Evolutionary conservation across 192 early-diverging fungal species (phyloP), one percentile per base, ranked within the genome.

Genomic region (Gaertneriomyces semiglobifer): DNA sequence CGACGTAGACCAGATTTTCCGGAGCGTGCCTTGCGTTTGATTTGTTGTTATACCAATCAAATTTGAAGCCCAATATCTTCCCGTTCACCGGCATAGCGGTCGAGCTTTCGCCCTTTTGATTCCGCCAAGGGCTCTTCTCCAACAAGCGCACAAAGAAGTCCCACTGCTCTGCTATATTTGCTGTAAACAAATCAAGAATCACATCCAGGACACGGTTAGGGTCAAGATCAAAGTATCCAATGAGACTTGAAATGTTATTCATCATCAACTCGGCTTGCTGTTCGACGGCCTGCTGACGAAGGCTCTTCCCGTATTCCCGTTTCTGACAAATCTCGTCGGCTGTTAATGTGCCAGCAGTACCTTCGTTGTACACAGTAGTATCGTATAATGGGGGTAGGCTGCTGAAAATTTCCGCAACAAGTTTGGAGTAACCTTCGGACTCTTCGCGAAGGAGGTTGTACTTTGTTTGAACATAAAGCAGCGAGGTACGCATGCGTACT

Each of bases 391-490:
- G 58, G 19, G 74, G 73, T 20, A 82, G 58, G 40, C 62, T 67
- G 1, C 64, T 62, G 39, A 81, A 58, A 4, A 94, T 51, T 48
- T 86, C 82, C 6, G 77, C 79, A 12, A 92, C 72, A 18, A 93
- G 73, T 57, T 89, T 90, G 5, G 91, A 80, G 68, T 88, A 94
- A 1, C 92, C 92, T 60, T 90, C 90, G 38, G 76, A 78, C 68
- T 92, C 89, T 75, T 94, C 92, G 25, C 89, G 80, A 46, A 89
- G 53, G 5, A 94, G 70, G 58, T 94, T 94, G 80, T 82, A 93
- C 65, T 92, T 93, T 60, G 87, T 80, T 65, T 94, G 92, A 53
- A 87, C 87, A 68, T 91, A 92, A 10, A 75, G 56, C 44, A 77
- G 68, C 4, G 70, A 53, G 10, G 88, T 89, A 58, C 84, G 81